Evolutionary conservation across 2,329 filamentous ascomycete species (phyloP).

Genomic region (Trichoderma lentiforme): DNA sequence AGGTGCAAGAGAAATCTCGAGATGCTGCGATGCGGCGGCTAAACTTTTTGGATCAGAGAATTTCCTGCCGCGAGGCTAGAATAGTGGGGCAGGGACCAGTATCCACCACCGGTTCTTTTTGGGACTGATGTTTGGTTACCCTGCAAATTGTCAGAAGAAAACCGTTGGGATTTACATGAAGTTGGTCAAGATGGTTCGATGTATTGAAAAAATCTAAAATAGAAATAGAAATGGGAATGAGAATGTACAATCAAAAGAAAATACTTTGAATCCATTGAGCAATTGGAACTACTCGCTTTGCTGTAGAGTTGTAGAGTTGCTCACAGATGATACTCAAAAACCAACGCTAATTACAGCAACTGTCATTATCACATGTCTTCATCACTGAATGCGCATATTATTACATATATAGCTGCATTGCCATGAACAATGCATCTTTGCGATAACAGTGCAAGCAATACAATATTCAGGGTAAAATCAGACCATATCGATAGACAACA

Average conservation of each 20-base stretch:
- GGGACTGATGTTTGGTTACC: background rate
- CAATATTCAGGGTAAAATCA: background rate
- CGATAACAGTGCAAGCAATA: background rate
- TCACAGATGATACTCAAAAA: too few relatives aligned
- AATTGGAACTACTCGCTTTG: background rate
- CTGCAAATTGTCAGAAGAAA: background rate
- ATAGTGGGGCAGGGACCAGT: background rate
- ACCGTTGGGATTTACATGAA: background rate
- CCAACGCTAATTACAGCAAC: too few relatives aligned
- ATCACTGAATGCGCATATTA: background rate
- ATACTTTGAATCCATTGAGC: background rate
- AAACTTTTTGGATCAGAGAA: conserved; percentile 12
- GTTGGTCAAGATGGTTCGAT: background rate
- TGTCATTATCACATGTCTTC: background rate
- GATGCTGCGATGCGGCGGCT: conserved; percentile 8
- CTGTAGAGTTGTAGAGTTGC: too few relatives aligned
- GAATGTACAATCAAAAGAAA: background rate
- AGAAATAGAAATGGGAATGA: background rate
- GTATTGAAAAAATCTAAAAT: background rate
- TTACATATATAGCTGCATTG: background rate
- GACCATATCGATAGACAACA: background rate
- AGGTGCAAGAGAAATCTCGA: background rate
- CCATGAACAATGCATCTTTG: background rate
- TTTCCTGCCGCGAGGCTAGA: conserved; percentile 3
- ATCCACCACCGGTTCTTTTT: background rate